These are phyloP conservation scores for Physaria fendleri DNA, from an alignment of 345 rosid genomes.

Conservation along the genomic window DNA sequence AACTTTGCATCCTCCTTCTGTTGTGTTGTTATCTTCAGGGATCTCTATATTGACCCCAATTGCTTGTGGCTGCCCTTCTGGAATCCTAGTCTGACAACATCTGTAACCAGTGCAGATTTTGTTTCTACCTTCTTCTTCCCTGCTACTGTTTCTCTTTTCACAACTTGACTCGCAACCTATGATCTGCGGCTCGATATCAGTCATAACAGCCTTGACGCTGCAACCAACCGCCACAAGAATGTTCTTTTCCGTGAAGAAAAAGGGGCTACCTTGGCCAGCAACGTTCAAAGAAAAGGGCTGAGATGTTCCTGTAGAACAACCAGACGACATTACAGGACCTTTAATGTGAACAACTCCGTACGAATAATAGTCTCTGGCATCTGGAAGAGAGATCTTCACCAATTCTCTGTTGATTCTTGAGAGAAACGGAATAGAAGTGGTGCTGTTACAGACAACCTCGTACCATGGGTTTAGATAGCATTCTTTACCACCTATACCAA, in stretches of 20 bases:
- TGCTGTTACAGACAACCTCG: slow-evolving; percentile 22
- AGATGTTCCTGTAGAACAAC: slow-evolving; percentile 3
- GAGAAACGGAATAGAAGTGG: slow-evolving; percentile 19
- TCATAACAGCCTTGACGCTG: slow-evolving; percentile 10
- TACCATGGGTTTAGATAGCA: slow-evolving; percentile 30
- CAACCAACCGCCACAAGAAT: slow-evolving; percentile 38
- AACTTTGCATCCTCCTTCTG: slow-evolving; percentile 17
- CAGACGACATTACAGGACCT: slow-evolving; percentile 19
- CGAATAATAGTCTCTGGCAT: not conserved
- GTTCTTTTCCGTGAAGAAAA: slow-evolving; percentile 23
- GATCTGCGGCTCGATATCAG: not conserved
- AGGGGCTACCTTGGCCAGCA: slow-evolving; percentile 24
- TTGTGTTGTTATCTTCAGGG: not conserved
- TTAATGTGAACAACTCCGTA: slow-evolving; percentile 22
- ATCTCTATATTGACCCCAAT: slow-evolving; percentile 11
- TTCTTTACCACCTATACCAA: slow-evolving; percentile 19
- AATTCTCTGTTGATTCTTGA: slow-evolving; percentile 21
- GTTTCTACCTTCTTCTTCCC: slow-evolving; percentile 3
- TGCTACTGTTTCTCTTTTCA: slow-evolving; percentile 3
- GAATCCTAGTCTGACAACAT: slow-evolving; percentile 43
- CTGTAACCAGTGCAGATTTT: slow-evolving; percentile 33
- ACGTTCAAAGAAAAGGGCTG: slow-evolving; percentile 10
- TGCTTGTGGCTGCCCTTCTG: slow-evolving; percentile 12
- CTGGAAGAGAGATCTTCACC: slow-evolving; percentile 11
- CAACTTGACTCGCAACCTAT: slow-evolving; percentile 41